A percentile compares a stretch with the other conserved stretches of the same genome.
Conservation (phyloP, 2,329 filamentous ascomycete genomes). For the Fusarium longipes region DNA sequence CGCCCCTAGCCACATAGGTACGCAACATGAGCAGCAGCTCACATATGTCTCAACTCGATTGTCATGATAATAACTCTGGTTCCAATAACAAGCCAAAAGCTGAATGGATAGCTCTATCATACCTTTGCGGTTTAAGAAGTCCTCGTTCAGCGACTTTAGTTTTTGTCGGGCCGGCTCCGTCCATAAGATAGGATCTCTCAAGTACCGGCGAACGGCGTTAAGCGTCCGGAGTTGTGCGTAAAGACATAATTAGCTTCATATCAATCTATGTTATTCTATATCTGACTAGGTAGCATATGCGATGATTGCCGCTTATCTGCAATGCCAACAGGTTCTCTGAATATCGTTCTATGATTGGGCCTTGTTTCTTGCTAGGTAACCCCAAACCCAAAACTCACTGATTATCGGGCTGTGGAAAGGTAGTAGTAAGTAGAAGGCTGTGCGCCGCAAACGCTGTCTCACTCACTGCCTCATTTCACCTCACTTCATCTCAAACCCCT, state of each 20-base stretch:
- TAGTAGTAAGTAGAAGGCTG: conserved; percentile 11
- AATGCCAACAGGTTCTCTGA: not conserved
- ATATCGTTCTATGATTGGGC: not conserved
- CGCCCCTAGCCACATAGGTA: conserved; percentile 5
- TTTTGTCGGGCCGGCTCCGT: conserved; percentile 15
- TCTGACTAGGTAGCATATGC: not conserved
- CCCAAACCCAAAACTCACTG: conserved; percentile 5
- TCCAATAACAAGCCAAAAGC: not conserved
- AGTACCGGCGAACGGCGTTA: conserved; percentile 24
- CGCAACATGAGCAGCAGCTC: not conserved
- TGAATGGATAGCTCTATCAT: not conserved
- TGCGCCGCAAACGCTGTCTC: conserved; percentile 6
- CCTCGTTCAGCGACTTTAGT: not conserved
- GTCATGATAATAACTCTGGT: not conserved
- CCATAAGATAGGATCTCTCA: conserved; percentile 4
- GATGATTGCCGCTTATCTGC: not conserved
- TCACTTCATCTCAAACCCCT: conserved; percentile 17
- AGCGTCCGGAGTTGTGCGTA: conserved; percentile 23
- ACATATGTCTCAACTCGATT: not conserved
- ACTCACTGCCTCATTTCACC: conserved; percentile 14
- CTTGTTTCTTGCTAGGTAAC: not conserved
- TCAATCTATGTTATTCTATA: not conserved
- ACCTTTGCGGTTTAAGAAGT: not conserved
- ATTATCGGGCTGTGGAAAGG: conserved; percentile 13
- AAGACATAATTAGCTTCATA: not conserved